Evolutionary conservation across 768 basidiomycete species (phyloP), one percentile per base, ranked within the genome.

Genomic region (Pisolithus orientalis): DNA sequence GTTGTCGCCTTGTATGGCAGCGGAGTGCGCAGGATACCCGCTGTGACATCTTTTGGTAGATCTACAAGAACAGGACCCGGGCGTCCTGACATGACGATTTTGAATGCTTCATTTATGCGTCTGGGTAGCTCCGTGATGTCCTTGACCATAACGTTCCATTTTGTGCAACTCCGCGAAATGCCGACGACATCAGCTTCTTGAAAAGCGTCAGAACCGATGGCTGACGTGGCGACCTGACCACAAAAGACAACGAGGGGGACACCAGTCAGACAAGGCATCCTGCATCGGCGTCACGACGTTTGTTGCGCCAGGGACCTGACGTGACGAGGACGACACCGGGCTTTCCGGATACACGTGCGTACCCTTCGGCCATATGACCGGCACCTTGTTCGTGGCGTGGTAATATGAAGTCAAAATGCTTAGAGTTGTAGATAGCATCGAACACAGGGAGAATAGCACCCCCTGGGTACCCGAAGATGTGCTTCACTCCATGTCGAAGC

Each of bases 111-210:
- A 66, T 97, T 98, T 65, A 98, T 95, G 53, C 96, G 80, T 40
- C 95, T 76, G 13, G 96, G 96, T 3, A 98, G 79, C 70, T 98
- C 96, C 11, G 89, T 70, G 54, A 98, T 91, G 64, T 94, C 94
- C 71, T 97, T 98, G 48, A 98, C 91, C 94, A 98, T 95, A 55
- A 99, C 95, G 65, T 99, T 98, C 96, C 96, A 98, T 69, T 98
- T 99, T 25, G 96, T 98, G 74, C 96, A 99, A 61, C 86, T 85
- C 47, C 95, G 79, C 29, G 94, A 96, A 69, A 98, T 99, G 46
- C 96, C 96, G 51, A 99, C 78, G 47, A 98, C 72, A 67, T 99
- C 96, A 39, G 96, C 96, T 72, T 99, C 96, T 67, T 99, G 96
- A 81, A 99, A 99, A 1, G 92, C 91, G 65, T 99, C 95, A 14